Conservation (phyloP, 768 basidiomycete species). For the Kwoniella europaea region DNA sequence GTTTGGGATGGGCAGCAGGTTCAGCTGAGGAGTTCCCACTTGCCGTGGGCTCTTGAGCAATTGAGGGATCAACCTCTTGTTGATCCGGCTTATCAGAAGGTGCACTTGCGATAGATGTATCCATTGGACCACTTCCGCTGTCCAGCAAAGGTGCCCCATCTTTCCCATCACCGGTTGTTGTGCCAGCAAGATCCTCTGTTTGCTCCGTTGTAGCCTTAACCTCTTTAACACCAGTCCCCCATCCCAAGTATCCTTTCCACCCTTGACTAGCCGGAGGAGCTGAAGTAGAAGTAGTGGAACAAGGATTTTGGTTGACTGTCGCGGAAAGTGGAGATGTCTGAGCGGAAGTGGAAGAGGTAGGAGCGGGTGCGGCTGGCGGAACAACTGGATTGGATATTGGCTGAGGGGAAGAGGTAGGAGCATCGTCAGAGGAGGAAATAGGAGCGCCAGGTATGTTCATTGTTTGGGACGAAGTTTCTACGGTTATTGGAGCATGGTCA, state of each 20-base stretch:
- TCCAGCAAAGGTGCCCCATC: not conserved
- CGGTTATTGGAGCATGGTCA: not conserved
- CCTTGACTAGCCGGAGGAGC: not conserved
- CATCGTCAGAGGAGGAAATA: not conserved
- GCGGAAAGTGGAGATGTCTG: not conserved
- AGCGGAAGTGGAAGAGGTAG: not conserved
- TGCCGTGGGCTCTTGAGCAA: not conserved
- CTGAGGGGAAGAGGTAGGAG: not conserved
- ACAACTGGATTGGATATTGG: not conserved
- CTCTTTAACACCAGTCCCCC: not conserved
- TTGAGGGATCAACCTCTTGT: not conserved
- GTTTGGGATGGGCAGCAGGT: not conserved
- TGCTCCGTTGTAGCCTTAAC: not conserved
- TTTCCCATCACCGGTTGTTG: not conserved
- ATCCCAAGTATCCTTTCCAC: conserved; percentile 21
- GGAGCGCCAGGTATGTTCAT: not conserved
- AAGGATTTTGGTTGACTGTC: not conserved
- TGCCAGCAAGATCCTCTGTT: not conserved
- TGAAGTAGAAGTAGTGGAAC: not conserved
- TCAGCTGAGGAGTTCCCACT: not conserved
- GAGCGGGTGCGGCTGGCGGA: not conserved
- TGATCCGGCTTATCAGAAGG: no score
- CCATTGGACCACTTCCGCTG: no score
- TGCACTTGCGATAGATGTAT: no score
- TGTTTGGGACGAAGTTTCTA: not conserved